Percentiles rank a stretch among this genome's conserved stretches.
Conservation (phyloP, 306 rosid species). For the Herpetospermum pedunculosum region DNA sequence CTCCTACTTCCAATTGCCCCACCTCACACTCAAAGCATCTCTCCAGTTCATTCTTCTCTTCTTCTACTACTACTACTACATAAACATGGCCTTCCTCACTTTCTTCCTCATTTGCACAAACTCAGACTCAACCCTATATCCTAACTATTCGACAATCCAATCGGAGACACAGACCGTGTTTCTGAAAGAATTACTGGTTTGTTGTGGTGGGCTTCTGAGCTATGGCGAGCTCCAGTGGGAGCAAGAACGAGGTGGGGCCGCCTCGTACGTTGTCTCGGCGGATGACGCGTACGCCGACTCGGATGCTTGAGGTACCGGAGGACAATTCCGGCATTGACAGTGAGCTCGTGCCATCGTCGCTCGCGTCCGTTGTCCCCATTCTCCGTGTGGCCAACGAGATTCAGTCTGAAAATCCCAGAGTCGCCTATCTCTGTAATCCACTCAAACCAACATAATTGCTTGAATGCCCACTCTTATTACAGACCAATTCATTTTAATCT, state of each 20-base stretch:
- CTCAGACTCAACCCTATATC: background rate
- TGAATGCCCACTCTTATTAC: background rate
- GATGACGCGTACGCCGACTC: slow-evolving; percentile 33
- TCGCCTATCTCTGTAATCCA: slow-evolving; percentile 83
- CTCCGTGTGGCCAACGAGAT: slow-evolving; percentile 86
- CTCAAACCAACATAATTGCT: background rate
- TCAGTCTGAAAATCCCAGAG: slow-evolving; percentile 54
- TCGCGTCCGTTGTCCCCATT: slow-evolving; percentile 57
- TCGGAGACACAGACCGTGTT: background rate
- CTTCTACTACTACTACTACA: slow-evolving; percentile 17
- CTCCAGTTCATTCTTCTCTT: slow-evolving; percentile 16
- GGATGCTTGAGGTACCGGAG: slow-evolving; percentile 37
- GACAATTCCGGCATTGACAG: slow-evolving; percentile 38
- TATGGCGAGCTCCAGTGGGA: slow-evolving; percentile 88
- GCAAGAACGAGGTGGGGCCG: slow-evolving; percentile 34
- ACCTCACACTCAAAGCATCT: slow-evolving; percentile 62
- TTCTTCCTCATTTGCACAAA: slow-evolving; percentile 21
- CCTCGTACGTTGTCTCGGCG: slow-evolving; percentile 34
- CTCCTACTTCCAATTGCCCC: slow-evolving; percentile 20
- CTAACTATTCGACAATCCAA: background rate
- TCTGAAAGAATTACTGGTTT: background rate
- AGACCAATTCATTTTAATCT: background rate
- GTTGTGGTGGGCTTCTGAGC: background rate
- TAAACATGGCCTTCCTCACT: slow-evolving; percentile 30
- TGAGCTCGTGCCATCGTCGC: slow-evolving; percentile 64